Base-by-base conservation (phyloP, 2,329 filamentous ascomycete genomes). In the Onygenales sp. region DNA sequence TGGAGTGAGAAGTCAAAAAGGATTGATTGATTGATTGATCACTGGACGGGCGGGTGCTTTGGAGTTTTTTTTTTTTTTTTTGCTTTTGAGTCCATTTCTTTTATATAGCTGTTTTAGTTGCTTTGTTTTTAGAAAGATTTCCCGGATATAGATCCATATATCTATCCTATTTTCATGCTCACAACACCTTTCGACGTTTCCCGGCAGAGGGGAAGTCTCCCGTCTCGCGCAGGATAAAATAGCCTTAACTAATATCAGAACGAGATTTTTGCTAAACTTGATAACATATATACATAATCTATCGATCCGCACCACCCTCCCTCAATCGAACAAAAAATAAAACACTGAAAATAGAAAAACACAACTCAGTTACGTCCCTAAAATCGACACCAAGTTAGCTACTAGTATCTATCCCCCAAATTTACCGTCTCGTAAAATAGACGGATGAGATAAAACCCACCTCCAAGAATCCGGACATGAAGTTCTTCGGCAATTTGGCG, bases 381-480 rank as follows among this genome's bases (percentile, higher is more conserved):
- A 17, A 45, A 37, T 43, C 21, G 34, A 43, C 21, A 34, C 10
- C 6, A 11, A 32, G 43, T 52, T 36, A 52, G 43, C 27, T 9
- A 45, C 13, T 5, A 8, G 42, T 32, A 27, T n/a, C 36, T 13
- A 31, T 13, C 4, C 3, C n/a, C 33, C 9, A n/a, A n/a, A 39
- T 39, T 39, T 39, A 39, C 2, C 21, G 36, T 39, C 36, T n/a
- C 3, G 36, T 17, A 46, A 6, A 17, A 27, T 6, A 13, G 27
- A 14, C 11, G 14, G 8, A 34, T 46, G 53, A 46, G 46, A 48
- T 52, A 54, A 55, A 42, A 55, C 82, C 69, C 75, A 91, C 93
- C 87, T 97, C 89, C 65, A 98, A 77, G 77, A 98, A 98, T 49
- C 89, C 89, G 63, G 84, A 81, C 76, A 98, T 94, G 76, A 98